These are phyloP conservation scores for Phellinidium pouzarii DNA, from an alignment of 1,284 basidiomycete species.

Conservation along the genomic window DNA sequence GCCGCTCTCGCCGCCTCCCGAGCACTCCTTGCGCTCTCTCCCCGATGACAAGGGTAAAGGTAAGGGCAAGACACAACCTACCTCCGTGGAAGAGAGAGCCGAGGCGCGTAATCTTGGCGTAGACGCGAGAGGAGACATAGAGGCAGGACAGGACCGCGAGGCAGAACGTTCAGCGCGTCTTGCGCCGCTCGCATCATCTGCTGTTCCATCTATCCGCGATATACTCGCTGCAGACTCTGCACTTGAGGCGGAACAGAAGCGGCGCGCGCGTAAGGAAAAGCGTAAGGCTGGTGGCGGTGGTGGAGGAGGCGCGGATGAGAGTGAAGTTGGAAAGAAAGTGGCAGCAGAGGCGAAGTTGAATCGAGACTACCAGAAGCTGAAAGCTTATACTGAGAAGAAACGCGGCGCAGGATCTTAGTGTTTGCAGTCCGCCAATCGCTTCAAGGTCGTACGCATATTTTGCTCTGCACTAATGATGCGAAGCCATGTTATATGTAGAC, in stretches of 20 bases:
- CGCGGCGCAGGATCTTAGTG: no score
- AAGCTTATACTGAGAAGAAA: constrained; percentile 48
- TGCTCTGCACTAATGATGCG: no score
- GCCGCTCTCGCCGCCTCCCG: constrained; percentile 15
- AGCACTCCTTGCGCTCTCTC: background rate
- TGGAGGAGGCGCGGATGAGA: constrained; percentile 17
- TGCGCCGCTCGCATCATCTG: constrained; percentile 63
- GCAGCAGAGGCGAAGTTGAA: constrained; percentile 37
- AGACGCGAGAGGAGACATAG: constrained; percentile 19
- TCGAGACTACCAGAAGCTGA: constrained; percentile 51
- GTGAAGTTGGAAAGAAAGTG: constrained; percentile 25
- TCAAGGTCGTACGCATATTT: no score
- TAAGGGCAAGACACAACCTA: constrained; percentile 20
- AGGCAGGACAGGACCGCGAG: constrained; percentile 21
- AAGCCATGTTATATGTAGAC: no score
- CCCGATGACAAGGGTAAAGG: constrained; percentile 14
- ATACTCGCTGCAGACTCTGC: constrained; percentile 71
- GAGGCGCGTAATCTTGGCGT: constrained; percentile 13
- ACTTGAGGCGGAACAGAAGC: constrained; percentile 54
- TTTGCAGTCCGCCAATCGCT: no score
- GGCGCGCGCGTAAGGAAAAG: constrained; percentile 68
- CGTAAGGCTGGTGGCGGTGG: constrained; percentile 34
- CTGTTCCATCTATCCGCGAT: constrained; percentile 73
- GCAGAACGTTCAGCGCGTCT: constrained; percentile 46
- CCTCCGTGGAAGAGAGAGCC: constrained; percentile 10